A percentile compares a stretch with the other conserved stretches of the same genome.
These are phyloP conservation scores for Mentha longifolia DNA, from an alignment of 257 asterid genomes.

Conservation along the genomic window DNA sequence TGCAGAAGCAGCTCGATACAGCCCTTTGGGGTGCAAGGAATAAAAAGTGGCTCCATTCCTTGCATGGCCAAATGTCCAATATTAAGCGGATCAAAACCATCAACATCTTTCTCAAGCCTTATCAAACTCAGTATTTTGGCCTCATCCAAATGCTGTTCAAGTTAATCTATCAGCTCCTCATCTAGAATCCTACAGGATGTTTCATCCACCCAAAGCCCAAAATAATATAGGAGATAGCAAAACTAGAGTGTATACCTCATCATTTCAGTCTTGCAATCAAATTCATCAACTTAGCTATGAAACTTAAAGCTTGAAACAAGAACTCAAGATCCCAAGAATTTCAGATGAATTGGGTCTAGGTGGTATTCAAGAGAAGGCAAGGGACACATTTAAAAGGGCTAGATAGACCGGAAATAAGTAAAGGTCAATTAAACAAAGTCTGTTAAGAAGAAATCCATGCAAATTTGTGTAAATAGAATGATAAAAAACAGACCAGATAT, in stretches of 20 bases:
- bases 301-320: slow-evolving; percentile 10
- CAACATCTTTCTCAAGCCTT: slow-evolving; percentile 69
- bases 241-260: neutral
- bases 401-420: neutral
- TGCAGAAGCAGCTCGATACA: slow-evolving; percentile 72
- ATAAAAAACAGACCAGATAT: neutral
- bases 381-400: slow-evolving; percentile 13
- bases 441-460: too few relatives aligned
- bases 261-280: neutral
- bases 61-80: slow-evolving; percentile 68
- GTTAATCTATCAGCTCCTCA: slow-evolving; percentile 32
- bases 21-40: slow-evolving; percentile 77
- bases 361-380: neutral
- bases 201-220: neutral
- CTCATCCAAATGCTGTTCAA: slow-evolving; percentile 64
- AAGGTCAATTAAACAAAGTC: neutral
- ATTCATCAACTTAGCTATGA: slow-evolving; percentile 18
- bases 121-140: slow-evolving; percentile 52
- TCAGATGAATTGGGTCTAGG: slow-evolving; percentile 10
- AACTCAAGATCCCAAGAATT: slow-evolving; percentile 16
- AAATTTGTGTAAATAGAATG: slow-evolving; percentile 1
- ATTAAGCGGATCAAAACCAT: slow-evolving; percentile 75
- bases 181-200: neutral
- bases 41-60: slow-evolving; percentile 72
- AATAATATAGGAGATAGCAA: slow-evolving; percentile 8